phyloP scores from a whole-genome alignment of 805 yeast genomes.

The Hanseniaspora guilliermondii region DNA sequence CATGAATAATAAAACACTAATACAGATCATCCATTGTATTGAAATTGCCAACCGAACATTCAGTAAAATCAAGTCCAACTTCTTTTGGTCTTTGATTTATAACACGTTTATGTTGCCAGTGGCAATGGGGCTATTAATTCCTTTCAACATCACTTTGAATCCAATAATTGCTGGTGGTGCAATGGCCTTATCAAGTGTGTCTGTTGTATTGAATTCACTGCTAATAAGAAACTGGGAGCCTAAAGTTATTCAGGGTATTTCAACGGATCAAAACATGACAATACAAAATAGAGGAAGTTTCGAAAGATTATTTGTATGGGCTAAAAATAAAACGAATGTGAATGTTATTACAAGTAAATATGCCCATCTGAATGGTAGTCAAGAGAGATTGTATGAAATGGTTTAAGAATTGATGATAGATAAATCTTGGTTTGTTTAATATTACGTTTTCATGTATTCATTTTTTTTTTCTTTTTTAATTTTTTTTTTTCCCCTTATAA shows the following conservation, averaged over 20 bases:
- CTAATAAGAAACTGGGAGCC: slow-evolving; percentile 54
- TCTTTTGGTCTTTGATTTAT: slow-evolving; percentile 77
- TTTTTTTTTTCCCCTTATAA: too few relatives aligned
- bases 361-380: not conserved
- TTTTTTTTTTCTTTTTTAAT: not conserved
- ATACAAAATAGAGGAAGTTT: not conserved
- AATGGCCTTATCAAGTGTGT: slow-evolving; percentile 85
- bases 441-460: not conserved
- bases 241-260: slow-evolving; percentile 14
- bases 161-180: slow-evolving; percentile 86
- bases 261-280: not conserved
- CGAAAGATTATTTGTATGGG: slow-evolving; percentile 1
- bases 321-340: not conserved
- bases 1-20: slow-evolving; percentile 34
- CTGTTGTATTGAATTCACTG: slow-evolving; percentile 74
- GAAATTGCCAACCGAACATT: slow-evolving; percentile 63
- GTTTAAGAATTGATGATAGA: not conserved
- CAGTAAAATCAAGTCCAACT: slow-evolving; percentile 62
- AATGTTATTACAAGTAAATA: not conserved
- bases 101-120: slow-evolving; percentile 78
- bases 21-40: slow-evolving; percentile 47
- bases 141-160: slow-evolving; percentile 62
- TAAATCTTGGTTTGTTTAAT: not conserved
- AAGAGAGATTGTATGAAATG: slow-evolving; percentile 8
- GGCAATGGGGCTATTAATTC: slow-evolving; percentile 84